Conservation (phyloP, 371 early-diverging fungal genomes). For the Actinomucor elegans region DNA sequence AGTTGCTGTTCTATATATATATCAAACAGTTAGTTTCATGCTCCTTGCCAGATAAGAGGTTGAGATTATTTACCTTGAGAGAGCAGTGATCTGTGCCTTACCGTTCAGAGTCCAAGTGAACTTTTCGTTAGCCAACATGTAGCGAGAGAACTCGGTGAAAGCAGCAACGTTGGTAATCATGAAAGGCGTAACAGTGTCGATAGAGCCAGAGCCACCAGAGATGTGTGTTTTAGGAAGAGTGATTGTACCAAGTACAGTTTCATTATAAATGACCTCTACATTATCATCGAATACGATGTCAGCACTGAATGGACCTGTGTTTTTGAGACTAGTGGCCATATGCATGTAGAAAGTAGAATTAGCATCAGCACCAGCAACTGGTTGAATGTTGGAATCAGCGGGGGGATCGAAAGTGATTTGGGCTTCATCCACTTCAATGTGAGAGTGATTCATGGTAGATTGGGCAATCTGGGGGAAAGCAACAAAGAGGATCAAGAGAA, state of each 20-base stretch:
- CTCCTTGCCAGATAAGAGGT: constrained; percentile 35
- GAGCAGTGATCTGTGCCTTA: constrained; percentile 41
- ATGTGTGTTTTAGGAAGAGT: constrained; percentile 44
- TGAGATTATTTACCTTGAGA: constrained; percentile 41
- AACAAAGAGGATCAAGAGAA: constrained; percentile 52
- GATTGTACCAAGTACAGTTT: constrained; percentile 49
- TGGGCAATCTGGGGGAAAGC: constrained; percentile 58
- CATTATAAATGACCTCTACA: constrained; percentile 45
- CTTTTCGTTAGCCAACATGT: constrained; percentile 45
- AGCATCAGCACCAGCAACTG: constrained; percentile 14
- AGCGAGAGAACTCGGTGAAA: constrained; percentile 48
- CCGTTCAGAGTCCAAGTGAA: constrained; percentile 37
- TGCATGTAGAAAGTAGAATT: constrained; percentile 40
- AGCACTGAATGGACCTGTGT: constrained; percentile 62
- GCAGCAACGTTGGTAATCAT: constrained; percentile 45
- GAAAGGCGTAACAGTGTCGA: constrained; percentile 47
- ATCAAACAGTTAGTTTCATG: constrained; percentile 27
- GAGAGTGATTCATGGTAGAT: constrained; percentile 47
- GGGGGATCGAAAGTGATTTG: constrained; percentile 48
- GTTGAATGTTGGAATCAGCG: constrained; percentile 15
- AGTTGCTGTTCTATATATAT: constrained; percentile 32
- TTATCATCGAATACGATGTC: constrained; percentile 51
- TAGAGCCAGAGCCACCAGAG: constrained; percentile 39
- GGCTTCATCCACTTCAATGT: constrained; percentile 45
- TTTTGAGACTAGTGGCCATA: constrained; percentile 32